A percentile compares a stretch with the other conserved stretches of the same genome.
Conservation (phyloP, 108 stramenopile species). For the Craspedostauros australis region DNA sequence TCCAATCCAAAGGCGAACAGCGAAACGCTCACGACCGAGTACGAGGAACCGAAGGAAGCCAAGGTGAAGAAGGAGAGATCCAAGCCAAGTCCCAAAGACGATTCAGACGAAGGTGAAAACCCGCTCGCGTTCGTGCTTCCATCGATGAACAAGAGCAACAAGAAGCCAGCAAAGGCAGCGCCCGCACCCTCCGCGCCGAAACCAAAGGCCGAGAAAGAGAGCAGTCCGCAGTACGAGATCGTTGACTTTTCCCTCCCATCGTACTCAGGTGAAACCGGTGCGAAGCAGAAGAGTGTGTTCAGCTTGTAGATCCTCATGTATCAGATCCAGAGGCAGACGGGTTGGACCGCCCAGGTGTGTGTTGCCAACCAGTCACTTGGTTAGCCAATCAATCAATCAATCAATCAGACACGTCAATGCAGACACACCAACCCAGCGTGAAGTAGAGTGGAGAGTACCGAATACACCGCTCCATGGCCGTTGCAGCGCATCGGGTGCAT, state of each 20-base stretch:
- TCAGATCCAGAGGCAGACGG: constrained; percentile 1
- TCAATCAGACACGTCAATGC: no score
- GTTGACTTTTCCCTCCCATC: constrained; percentile 6
- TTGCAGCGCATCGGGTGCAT: no score
- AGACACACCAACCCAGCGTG: no score
- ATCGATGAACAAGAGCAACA: constrained; percentile 5
- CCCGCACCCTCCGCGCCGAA: neutral
- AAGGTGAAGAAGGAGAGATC: neutral
- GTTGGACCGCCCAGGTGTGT: no score
- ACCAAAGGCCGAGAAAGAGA: neutral
- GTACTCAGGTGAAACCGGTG: neutral
- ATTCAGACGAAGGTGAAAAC: neutral
- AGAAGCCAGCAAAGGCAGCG: neutral
- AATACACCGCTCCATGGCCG: no score
- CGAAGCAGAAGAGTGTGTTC: constrained; percentile 3
- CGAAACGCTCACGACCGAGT: neutral
- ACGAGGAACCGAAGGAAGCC: neutral
- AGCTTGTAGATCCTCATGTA: constrained; percentile 2
- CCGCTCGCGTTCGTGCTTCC: neutral
- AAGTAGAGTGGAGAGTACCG: no score
- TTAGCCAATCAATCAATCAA: no score
- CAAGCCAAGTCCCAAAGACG: neutral
- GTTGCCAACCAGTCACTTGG: no score
- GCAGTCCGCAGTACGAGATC: neutral
- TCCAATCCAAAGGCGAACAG: neutral